These are phyloP conservation scores for Xylaria grammica DNA, from an alignment of 495 filamentous ascomycete species.

Conservation along the genomic window DNA sequence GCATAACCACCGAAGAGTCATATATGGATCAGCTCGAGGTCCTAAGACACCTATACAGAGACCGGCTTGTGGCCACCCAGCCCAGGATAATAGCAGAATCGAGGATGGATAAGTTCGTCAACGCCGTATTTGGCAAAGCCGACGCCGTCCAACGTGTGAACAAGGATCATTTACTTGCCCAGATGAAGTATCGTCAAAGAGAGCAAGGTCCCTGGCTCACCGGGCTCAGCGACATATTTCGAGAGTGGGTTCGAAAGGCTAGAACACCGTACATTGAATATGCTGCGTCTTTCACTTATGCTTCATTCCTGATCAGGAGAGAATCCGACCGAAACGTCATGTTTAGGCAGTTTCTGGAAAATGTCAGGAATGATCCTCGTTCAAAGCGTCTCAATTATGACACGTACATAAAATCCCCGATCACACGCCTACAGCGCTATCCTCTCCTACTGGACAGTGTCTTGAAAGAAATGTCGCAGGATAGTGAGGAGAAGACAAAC, in stretches of 20 bases:
- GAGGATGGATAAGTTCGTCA: slow-evolving; percentile 75
- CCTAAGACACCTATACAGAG: slow-evolving; percentile 82
- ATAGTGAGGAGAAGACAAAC: slow-evolving; percentile 90
- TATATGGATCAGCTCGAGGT: slow-evolving; percentile 90
- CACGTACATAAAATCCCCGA: slow-evolving; percentile 90
- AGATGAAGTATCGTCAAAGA: slow-evolving; percentile 95
- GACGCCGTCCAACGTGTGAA: slow-evolving; percentile 90
- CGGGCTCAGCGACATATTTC: slow-evolving; percentile 96
- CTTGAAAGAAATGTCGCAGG: slow-evolving; percentile 78
- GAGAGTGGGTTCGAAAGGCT: slow-evolving; percentile 98
- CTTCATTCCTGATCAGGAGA: slow-evolving; percentile 80
- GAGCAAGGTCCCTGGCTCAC: slow-evolving; percentile 94
- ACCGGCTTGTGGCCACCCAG: slow-evolving; percentile 72
- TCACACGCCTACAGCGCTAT: slow-evolving; percentile 91
- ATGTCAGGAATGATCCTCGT: slow-evolving; percentile 76
- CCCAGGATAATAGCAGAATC: slow-evolving; percentile 82
- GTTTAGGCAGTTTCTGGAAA: slow-evolving; percentile 85
- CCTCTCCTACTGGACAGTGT: slow-evolving; percentile 82
- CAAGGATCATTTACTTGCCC: slow-evolving; percentile 90
- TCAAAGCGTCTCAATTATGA: slow-evolving; percentile 90
- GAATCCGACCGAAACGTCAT: slow-evolving; percentile 84
- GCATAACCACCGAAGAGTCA: slow-evolving; percentile 88
- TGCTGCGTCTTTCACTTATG: slow-evolving; percentile 83
- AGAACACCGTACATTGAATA: slow-evolving; percentile 89
- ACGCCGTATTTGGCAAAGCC: slow-evolving; percentile 86